Base-by-base conservation (phyloP, 225 moss, liverwort and hornwort species). In the Marchantia polymorpha region DNA sequence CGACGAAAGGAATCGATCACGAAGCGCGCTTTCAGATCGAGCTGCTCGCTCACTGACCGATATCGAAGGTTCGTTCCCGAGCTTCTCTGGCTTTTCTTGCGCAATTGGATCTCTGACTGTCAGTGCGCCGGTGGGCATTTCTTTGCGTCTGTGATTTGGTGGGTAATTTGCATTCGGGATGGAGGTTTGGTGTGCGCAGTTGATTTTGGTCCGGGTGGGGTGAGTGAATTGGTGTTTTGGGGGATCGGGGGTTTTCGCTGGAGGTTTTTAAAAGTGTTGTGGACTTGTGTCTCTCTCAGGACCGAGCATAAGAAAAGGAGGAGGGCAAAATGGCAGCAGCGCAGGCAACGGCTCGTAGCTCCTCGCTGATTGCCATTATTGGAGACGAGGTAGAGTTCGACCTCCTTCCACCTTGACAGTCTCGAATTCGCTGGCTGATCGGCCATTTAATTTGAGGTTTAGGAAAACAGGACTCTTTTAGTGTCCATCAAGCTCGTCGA, bases 331-430 rank as follows among this genome's bases (percentile, higher is more conserved):
- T 89, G 89, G 89, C 83, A 12, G 91, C 90, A 51, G 78, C 87
- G 72, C 93, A 83, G 84, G 83, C 81, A 26, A 79, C 88, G 7
- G 82, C 89, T 50, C 90, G 93, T 65, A 87, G 89, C 78, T 89
- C 93, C 0, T 95, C 94, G 51, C 84, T 96, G 64, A 96, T 96
- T 70, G 96, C 90, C 31, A 79, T 96, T n/a, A 94, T 96, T 58
- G 96, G 92, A 29, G 96, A 96, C 79, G 96, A 96, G 94, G 95
- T 96, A 12, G 25, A 78, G 39, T n/a, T 59, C 17, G 5, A 52
- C 27, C 53, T 39, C 6, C 27, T 19, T 69, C 8, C 19, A 39
- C 31, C 11, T 22, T 22, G 49, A 72, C 49, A 60, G 5, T 69
- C 69, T 10, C 2, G 11, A 61, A 46, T 50, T 16, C 69, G 10